Conservation (phyloP, 2,329 filamentous ascomycete genomes). For the Clonostachys sp. region DNA sequence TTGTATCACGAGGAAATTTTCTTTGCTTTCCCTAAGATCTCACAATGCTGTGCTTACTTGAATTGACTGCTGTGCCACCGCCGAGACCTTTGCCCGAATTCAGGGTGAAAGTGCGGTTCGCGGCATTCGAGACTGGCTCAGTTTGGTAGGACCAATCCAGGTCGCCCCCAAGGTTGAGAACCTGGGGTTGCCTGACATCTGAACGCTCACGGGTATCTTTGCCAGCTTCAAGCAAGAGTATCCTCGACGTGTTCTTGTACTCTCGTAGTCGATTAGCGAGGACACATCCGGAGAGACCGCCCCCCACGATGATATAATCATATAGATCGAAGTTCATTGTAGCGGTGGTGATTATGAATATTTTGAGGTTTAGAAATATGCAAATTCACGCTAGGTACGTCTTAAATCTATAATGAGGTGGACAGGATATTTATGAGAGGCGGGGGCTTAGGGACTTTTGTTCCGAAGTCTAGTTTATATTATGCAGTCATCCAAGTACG, state of each 20-base stretch:
- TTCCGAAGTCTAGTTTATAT: too few relatives aligned
- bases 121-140: conserved; percentile 16
- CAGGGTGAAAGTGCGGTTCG: conserved; percentile 13
- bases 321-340: conserved; percentile 3
- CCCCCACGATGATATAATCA: conserved; percentile 22
- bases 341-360: too few relatives aligned
- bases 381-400: too few relatives aligned
- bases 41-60: conserved; percentile 9
- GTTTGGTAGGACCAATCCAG: conserved; percentile 28
- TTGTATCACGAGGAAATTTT: neutral
- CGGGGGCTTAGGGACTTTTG: too few relatives aligned
- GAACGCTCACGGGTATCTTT: conserved; percentile 11
- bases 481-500: too few relatives aligned
- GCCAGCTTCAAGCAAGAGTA: conserved; percentile 32
- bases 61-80: conserved; percentile 34
- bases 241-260: conserved; percentile 10
- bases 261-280: conserved; percentile 20
- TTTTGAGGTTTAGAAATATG: too few relatives aligned
- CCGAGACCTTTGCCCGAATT: conserved; percentile 31
- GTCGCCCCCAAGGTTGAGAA: conserved; percentile 17
- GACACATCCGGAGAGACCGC: conserved; percentile 23
- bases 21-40: too few relatives aligned
- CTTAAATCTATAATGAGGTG: too few relatives aligned
- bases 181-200: conserved; percentile 11
- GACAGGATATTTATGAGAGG: too few relatives aligned